Evolutionary conservation across 352 stramenopile species (phyloP).

Genomic region (Blastocystis sp.): DNA sequence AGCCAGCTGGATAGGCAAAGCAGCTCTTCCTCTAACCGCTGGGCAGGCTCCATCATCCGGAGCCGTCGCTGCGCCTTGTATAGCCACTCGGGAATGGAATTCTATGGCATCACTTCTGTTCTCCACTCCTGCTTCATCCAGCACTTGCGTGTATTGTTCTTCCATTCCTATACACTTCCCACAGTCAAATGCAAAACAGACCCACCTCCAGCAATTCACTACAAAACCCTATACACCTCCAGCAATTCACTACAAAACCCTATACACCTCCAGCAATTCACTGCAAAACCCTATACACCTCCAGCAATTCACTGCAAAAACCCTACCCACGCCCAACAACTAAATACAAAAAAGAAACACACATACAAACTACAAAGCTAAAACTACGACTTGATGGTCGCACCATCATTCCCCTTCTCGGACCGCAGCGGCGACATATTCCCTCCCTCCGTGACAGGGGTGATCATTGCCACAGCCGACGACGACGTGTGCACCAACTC

Average conservation of each 20-base stretch:
- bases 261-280: too few relatives aligned
- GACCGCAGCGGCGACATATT: not conserved
- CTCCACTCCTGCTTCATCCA: not conserved
- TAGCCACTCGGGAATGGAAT: not conserved
- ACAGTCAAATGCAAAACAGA: too few relatives aligned
- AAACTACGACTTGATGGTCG: not conserved
- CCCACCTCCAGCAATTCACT: too few relatives aligned
- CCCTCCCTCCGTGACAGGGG: not conserved
- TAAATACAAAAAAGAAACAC: not conserved
- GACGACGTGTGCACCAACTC: not conserved
- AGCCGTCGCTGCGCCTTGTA: slow-evolving; percentile 1
- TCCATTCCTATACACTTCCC: too few relatives aligned
- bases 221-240: too few relatives aligned
- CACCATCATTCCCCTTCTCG: not conserved
- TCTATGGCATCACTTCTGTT: not conserved
- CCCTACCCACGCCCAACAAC: not conserved
- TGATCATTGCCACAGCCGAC: not conserved
- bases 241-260: too few relatives aligned
- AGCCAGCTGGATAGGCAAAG: slow-evolving; percentile 43
- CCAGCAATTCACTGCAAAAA: too few relatives aligned
- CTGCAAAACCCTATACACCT: too few relatives aligned
- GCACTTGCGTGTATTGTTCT: not conserved
- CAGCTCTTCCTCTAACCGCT: slow-evolving; percentile 56
- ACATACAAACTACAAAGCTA: not conserved
- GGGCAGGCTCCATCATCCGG: not conserved